phyloP scores from a whole-genome alignment of 108 stramenopile species.

The Discostella stelligeroides region DNA sequence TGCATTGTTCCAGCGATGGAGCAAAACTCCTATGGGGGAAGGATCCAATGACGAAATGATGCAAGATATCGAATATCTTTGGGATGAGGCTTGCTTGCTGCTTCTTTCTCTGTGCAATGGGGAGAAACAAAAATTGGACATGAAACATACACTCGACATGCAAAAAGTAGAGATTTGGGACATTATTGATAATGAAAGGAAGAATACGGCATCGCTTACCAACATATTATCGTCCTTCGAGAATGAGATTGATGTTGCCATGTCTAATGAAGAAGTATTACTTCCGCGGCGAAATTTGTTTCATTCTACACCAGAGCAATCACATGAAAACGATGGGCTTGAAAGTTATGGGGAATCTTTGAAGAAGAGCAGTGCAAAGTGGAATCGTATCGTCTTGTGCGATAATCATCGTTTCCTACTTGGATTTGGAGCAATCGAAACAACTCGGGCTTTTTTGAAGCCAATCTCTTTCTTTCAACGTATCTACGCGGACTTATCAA shows the following conservation, averaged over 20 bases:
- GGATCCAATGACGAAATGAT: constrained; percentile 54
- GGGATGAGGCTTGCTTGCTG: constrained; percentile 39
- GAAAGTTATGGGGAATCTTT: constrained; percentile 40
- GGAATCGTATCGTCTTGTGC: constrained; percentile 35
- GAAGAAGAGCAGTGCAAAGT: constrained; percentile 32
- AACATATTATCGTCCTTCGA: constrained; percentile 56
- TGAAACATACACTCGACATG: constrained; percentile 41
- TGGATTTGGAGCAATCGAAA: constrained; percentile 65
- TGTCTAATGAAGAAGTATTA: constrained; percentile 61
- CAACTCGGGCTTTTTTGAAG: constrained; percentile 65
- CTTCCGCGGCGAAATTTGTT: constrained; percentile 17
- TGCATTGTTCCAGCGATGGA: constrained; percentile 32
- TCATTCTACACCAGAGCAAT: constrained; percentile 13
- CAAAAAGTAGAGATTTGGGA: constrained; percentile 43
- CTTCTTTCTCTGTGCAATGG: constrained; percentile 22
- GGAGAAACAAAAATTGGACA: constrained; percentile 2
- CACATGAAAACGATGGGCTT: constrained; percentile 12
- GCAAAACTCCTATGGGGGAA: constrained; percentile 50
- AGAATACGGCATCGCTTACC: constrained; percentile 34
- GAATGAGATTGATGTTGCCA: constrained; percentile 75
- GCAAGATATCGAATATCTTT: constrained; percentile 37
- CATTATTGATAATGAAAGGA: constrained; percentile 40
- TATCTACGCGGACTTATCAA: constrained; percentile 20
- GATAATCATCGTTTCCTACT: constrained; percentile 42
- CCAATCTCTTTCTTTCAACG: constrained; percentile 43